Conservation (phyloP, 2,329 filamentous ascomycete genomes). For the Pyricularia sp. region DNA sequence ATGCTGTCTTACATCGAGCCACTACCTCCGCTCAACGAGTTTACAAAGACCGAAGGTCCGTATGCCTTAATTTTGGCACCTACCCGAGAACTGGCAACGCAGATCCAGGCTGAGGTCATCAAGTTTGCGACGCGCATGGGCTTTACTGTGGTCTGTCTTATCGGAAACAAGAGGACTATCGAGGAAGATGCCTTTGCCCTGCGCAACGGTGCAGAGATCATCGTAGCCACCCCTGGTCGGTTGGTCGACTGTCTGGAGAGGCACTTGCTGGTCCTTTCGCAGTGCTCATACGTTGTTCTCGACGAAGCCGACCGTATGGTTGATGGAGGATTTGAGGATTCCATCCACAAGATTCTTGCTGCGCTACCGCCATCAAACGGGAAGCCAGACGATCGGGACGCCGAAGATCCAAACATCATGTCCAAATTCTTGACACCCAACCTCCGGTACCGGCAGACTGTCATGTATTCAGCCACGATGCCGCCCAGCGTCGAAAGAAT, state of each 20-base stretch:
- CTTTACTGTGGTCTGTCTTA: conserved; percentile 90
- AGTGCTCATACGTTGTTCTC: conserved; percentile 98
- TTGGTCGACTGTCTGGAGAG: conserved; percentile 94
- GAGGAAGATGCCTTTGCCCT: conserved; percentile 89
- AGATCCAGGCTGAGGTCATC: conserved; percentile 86
- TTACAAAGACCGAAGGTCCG: conserved; percentile 85
- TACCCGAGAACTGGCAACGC: conserved; percentile 92
- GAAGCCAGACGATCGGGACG: conserved; percentile 87
- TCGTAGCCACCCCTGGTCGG: conserved; percentile 96
- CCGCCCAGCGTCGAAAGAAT: conserved; percentile 84
- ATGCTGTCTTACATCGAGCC: conserved; percentile 90
- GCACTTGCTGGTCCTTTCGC: conserved; percentile 78
- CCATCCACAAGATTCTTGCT: conserved; percentile 93
- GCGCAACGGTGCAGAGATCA: conserved; percentile 87
- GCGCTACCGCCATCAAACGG: conserved; percentile 86
- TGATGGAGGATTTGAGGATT: conserved; percentile 93
- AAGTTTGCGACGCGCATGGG: conserved; percentile 86
- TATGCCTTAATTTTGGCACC: conserved; percentile 96
- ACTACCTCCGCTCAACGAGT: conserved; percentile 69
- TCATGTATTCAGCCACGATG: conserved; percentile 99
- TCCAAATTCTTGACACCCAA: conserved; percentile 59
- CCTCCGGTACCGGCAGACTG: conserved; percentile 76
- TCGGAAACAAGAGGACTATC: conserved; percentile 79
- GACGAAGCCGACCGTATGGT: conserved; percentile 99
- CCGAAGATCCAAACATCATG: conserved; percentile 81